phyloP scores from a whole-genome alignment of 1,284 basidiomycete genomes.

The Melampsora americana region DNA sequence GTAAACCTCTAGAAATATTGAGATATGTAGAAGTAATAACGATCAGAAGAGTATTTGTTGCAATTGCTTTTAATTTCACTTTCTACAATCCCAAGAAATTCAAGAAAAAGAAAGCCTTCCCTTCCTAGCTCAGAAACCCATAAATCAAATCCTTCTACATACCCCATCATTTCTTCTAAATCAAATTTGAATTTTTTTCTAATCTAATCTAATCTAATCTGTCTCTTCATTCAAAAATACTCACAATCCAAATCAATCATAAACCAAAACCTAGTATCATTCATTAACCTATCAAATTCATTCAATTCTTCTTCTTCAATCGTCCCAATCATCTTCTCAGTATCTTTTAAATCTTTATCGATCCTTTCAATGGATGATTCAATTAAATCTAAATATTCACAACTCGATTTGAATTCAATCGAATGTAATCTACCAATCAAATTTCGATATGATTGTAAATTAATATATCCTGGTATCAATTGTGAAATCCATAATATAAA shows the following conservation, averaged over 20 bases:
- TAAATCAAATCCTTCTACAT: too few species aligned
- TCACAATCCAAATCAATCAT: constrained; percentile 13
- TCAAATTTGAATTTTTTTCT: too few species aligned
- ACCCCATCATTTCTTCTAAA: too few species aligned
- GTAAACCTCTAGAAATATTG: too few species aligned
- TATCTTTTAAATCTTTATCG: constrained; percentile 9
- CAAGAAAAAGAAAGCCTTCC: too few species aligned
- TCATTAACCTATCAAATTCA: constrained; percentile 24
- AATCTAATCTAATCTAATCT: too few species aligned
- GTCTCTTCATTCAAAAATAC: background rate
- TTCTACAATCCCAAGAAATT: too few species aligned
- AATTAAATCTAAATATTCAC: constrained; percentile 22
- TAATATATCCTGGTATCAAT: constrained; percentile 19
- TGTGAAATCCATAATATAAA: constrained; percentile 17
- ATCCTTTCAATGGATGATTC: constrained; percentile 17
- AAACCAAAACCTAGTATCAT: constrained; percentile 35
- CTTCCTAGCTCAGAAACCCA: too few species aligned
- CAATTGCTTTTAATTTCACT: too few species aligned
- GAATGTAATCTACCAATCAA: constrained; percentile 8
- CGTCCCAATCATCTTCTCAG: background rate
- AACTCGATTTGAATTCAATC: constrained; percentile 16
- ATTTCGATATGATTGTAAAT: background rate
- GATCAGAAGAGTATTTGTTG: too few species aligned
- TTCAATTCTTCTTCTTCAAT: too few species aligned
- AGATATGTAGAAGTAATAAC: too few species aligned